A percentile compares a stretch with the other conserved stretches of the same genome.
phyloP scores from a whole-genome alignment of 495 filamentous ascomycete genomes.

The Penicillium turbatum region DNA sequence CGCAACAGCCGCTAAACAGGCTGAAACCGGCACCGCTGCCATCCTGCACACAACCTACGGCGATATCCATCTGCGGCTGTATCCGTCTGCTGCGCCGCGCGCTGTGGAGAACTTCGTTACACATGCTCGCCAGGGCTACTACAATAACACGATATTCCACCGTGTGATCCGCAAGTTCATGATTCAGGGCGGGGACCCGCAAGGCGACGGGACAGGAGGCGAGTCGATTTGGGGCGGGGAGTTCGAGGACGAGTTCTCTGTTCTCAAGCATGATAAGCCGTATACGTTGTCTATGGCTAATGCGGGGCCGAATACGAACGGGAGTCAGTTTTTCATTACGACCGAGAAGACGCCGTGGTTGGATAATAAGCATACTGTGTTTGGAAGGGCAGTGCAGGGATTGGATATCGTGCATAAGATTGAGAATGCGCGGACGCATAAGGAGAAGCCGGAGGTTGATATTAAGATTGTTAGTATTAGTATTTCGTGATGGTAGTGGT shows the following conservation, averaged over 20 bases:
- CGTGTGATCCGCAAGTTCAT: constrained; percentile 98
- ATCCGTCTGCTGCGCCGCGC: constrained; percentile 87
- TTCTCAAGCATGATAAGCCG: constrained; percentile 87
- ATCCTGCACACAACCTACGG: constrained; percentile 90
- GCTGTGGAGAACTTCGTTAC: constrained; percentile 99
- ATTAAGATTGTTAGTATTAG: constrained; percentile 92
- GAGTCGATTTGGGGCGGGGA: constrained; percentile 96
- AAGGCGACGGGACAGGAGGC: constrained; percentile 92
- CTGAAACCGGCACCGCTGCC: constrained; percentile 70
- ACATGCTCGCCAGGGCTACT: constrained; percentile 82
- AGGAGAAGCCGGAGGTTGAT: constrained; percentile 95
- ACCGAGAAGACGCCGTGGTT: constrained; percentile 97
- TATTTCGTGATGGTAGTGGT: constrained; percentile 21
- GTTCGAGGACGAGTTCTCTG: constrained; percentile 94
- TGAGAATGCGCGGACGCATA: constrained; percentile 85
- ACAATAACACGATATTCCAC: constrained; percentile 97
- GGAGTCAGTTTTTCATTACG: constrained; percentile 95
- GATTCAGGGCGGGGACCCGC: constrained; percentile 88
- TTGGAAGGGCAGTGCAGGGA: constrained; percentile 83
- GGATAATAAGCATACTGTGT: constrained; percentile 94
- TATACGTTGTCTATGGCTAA: constrained; percentile 98
- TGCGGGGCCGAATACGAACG: constrained; percentile 76
- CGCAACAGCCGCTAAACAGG: constrained; percentile 51
- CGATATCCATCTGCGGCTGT: constrained; percentile 91
- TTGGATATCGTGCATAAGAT: constrained; percentile 96